Percentiles rank a stretch among this genome's conserved stretches.
Conservation (phyloP, 139 green algal species). For the Asterochloris erici region DNA sequence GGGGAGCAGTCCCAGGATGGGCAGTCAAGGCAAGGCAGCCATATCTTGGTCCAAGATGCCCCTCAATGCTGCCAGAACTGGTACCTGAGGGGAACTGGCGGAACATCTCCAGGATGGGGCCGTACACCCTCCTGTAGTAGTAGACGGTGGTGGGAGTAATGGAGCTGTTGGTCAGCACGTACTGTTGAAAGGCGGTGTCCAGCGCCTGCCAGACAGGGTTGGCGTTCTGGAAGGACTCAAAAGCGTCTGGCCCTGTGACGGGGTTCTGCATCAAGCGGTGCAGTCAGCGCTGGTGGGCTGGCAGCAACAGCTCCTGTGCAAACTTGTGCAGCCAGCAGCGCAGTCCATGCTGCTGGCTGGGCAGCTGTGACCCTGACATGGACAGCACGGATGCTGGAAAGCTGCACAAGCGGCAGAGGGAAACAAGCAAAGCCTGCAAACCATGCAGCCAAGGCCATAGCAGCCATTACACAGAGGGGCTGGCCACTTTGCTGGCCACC, state of each 20-base stretch:
- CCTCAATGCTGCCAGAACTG: too few relatives aligned
- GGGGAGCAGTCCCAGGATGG: too few relatives aligned
- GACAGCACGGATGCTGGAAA: too few relatives aligned
- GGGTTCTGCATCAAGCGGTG: conserved; percentile 5
- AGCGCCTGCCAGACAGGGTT: conserved; percentile 9
- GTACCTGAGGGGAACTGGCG: conserved; percentile 2
- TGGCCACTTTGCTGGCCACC: too few relatives aligned
- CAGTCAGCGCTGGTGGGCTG: background rate
- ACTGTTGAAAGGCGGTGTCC: background rate
- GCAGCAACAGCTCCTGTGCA: background rate
- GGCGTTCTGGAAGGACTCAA: conserved; percentile 11
- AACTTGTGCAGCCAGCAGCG: background rate
- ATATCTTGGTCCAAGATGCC: too few relatives aligned
- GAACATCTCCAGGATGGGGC: conserved; percentile 11
- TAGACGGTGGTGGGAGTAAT: conserved; percentile 3
- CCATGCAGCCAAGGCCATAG: too few relatives aligned
- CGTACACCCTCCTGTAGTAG: conserved; percentile 13
- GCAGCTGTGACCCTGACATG: too few relatives aligned
- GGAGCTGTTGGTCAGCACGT: background rate
- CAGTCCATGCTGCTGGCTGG: background rate
- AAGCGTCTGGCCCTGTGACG: background rate
- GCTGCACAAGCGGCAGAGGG: too few relatives aligned
- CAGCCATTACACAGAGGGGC: too few relatives aligned
- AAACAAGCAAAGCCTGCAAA: too few relatives aligned
- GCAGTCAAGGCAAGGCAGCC: too few relatives aligned